Conservation (phyloP, 495 filamentous ascomycete genomes). For the Acidomyces sp. region DNA sequence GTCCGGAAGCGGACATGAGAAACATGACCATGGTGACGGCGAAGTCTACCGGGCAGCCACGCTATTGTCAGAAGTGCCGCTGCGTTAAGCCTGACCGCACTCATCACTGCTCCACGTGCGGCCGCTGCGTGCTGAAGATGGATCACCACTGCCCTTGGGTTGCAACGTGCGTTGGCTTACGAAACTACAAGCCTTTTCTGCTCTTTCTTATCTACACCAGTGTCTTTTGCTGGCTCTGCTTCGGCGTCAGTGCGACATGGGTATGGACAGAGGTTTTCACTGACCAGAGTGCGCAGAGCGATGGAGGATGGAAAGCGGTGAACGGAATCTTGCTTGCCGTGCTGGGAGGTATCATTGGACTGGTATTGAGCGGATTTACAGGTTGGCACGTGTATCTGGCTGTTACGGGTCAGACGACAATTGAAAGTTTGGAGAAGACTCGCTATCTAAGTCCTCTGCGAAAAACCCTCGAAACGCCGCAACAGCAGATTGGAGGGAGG, state of each 20-base stretch:
- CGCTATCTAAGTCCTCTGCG: slow-evolving; percentile 73
- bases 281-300: slow-evolving; percentile 31
- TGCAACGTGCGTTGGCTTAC: slow-evolving; percentile 83
- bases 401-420: slow-evolving; percentile 69
- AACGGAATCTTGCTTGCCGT: slow-evolving; percentile 83
- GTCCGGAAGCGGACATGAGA: neutral
- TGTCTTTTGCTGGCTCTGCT: slow-evolving; percentile 72
- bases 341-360: slow-evolving; percentile 74
- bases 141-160: slow-evolving; percentile 99
- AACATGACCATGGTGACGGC: slow-evolving; percentile 69
- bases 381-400: slow-evolving; percentile 84
- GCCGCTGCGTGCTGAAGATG: slow-evolving; percentile 93
- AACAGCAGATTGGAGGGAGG: slow-evolving; percentile 31
- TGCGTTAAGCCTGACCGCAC: slow-evolving; percentile 86
- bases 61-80: slow-evolving; percentile 97
- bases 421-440: slow-evolving; percentile 88
- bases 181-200: slow-evolving; percentile 91
- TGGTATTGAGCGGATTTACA: slow-evolving; percentile 83
- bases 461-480: slow-evolving; percentile 42
- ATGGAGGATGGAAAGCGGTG: slow-evolving; percentile 56
- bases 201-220: slow-evolving; percentile 87
- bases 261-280: slow-evolving; percentile 64
- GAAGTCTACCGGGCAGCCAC: slow-evolving; percentile 60
- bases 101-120: slow-evolving; percentile 91
- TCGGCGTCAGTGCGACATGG: slow-evolving; percentile 58